Evolutionary conservation across 495 filamentous ascomycete genomes (phyloP).

Genomic region (Penicillium crystallinum): DNA sequence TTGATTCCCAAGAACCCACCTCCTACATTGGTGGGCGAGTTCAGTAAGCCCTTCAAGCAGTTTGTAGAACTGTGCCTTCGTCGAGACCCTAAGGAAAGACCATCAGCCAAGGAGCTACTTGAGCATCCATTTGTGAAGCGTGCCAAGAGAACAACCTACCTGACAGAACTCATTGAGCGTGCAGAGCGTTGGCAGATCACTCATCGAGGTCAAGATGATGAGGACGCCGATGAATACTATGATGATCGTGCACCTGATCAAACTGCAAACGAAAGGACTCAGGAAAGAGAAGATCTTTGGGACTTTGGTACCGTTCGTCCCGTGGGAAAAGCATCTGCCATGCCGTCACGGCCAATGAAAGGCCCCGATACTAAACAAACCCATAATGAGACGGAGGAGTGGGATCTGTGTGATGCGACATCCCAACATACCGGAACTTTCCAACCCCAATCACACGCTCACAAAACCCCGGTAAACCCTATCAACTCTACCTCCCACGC

Average conservation of each 20-base stretch:
- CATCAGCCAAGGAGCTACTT: conserved; percentile 80
- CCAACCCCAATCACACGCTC: background rate
- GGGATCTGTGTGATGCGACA: conserved; percentile 39
- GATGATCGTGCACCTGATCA: conserved; percentile 52
- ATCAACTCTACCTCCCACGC: background rate
- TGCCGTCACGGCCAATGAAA: conserved; percentile 59
- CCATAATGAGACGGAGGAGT: conserved; percentile 37
- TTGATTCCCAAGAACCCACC: conserved; percentile 93
- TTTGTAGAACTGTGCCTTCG: conserved; percentile 85
- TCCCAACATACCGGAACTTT: conserved; percentile 21
- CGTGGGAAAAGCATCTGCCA: conserved; percentile 48
- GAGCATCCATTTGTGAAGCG: conserved; percentile 84
- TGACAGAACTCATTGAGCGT: conserved; percentile 90
- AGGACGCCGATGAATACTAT: conserved; percentile 48
- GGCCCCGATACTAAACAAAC: conserved; percentile 67
- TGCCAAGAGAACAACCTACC: conserved; percentile 83
- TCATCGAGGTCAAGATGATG: conserved; percentile 45
- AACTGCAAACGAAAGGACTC: conserved; percentile 19
- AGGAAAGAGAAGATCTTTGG: conserved; percentile 66
- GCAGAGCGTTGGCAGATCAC: conserved; percentile 75
- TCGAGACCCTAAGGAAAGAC: conserved; percentile 81
- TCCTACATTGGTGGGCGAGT: conserved; percentile 76
- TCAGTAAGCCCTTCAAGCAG: conserved; percentile 86
- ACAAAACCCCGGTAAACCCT: background rate
- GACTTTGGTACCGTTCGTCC: conserved; percentile 91